Base-by-base conservation (phyloP, 352 stramenopile genomes). In the Sclerospora graminicola region DNA sequence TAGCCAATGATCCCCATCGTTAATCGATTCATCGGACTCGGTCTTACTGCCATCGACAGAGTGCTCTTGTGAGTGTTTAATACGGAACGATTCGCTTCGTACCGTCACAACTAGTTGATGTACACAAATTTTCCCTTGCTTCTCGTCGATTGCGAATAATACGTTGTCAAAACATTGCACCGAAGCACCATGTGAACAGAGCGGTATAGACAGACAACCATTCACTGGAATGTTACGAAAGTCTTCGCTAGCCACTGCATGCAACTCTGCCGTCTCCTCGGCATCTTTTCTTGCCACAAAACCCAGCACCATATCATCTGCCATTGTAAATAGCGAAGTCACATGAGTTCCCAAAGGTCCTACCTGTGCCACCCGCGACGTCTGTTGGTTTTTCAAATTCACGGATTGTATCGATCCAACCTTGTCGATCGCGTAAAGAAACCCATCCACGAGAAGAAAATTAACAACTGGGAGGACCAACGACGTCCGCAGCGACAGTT, bases 71-170 rank as follows among this genome's bases (percentile, higher is more conserved):
- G 63, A 60, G 31, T 71, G 67, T 20, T 58, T 51, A 13, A 84
- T 82, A 2, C 63, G 60, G 21, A 69, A 80, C 2, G 66, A 77
- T 18, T 84, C 68, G 20, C 68, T 33, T 21, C 64, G 60, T 16
- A 76, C 60, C 8, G 66, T 76, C 11, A 70, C 66, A 2, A 43
- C 30, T 1, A 67, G 28, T 15, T 52, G 30, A 37, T 50, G 35
- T 0, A 65, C 45, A 2, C 44, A 38, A 6, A 70, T 31, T 38
- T 34, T 38, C 20, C 42, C 20, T 13, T 32, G 23, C 0, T 56
- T 0, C 1, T 46, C 36, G 29, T 78, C 51, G 1, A 69, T 13
- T 14, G 59, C 28, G 11, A 76, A 57, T 11, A 82, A 9, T 13
- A 45, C 38, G 8, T 70, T 51, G 4, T 48, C 55, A 45, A 63